A percentile compares a stretch with the other conserved stretches of the same genome.
Conservation (phyloP, 73 alveolate species). For the Uronychia binucleata region DNA sequence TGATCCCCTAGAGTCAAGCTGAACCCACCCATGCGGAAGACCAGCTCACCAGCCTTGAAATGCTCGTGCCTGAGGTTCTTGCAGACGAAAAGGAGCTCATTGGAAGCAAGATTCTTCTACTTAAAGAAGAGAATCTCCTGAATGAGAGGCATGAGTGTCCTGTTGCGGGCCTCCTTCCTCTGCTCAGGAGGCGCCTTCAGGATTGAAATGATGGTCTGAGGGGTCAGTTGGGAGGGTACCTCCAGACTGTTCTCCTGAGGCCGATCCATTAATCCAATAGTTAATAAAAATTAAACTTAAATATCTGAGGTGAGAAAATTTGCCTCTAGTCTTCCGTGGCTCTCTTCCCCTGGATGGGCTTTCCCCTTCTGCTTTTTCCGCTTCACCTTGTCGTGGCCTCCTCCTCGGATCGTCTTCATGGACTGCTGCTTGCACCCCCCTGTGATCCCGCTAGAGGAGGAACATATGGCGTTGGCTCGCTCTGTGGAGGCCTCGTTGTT, state of each 20-base stretch:
- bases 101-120: neutral
- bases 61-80: neutral
- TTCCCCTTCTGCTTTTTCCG: neutral
- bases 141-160: neutral
- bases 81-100: neutral
- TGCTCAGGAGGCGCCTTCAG: neutral
- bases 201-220: neutral
- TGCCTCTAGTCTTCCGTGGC: neutral
- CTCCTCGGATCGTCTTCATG: neutral
- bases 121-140: neutral
- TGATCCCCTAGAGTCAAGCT: too few relatives aligned
- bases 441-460: neutral
- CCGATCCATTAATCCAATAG: neutral
- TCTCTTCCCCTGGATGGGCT: neutral
- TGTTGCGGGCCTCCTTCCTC: neutral
- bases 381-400: neutral
- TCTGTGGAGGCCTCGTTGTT: constrained; percentile 13
- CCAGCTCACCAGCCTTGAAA: neutral
- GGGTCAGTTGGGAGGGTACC: neutral
- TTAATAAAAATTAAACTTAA: neutral
- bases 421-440: neutral
- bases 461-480: neutral
- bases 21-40: neutral
- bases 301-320: neutral
- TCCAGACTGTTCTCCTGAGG: neutral